phyloP scores from a whole-genome alignment of 2,329 filamentous ascomycete species.

The Penicillium sp. region DNA sequence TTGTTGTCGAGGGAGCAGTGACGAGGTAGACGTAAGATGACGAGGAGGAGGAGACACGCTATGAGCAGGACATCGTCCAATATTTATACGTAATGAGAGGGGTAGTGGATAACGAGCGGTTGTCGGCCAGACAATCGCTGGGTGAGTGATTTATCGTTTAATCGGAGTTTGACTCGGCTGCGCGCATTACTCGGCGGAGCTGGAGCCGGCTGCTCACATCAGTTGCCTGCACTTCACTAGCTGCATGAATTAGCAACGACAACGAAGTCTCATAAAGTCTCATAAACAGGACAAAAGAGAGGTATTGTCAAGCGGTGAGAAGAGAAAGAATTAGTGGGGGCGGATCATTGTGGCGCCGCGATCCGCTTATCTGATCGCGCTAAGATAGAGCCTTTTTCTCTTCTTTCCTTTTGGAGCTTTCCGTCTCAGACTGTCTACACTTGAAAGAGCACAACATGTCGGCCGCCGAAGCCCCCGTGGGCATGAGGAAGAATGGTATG shows the following conservation, averaged over 20 bases:
- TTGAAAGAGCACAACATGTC: slow-evolving; percentile 41
- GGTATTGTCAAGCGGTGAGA: background rate
- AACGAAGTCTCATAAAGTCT: no score
- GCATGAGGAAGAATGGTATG: slow-evolving; percentile 81
- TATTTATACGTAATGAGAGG: background rate
- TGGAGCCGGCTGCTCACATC: slow-evolving; percentile 4
- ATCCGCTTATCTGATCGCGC: slow-evolving; percentile 43
- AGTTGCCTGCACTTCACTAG: no score
- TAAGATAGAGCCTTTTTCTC: slow-evolving; percentile 33
- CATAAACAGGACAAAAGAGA: no score
- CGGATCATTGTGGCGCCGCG: slow-evolving; percentile 25
- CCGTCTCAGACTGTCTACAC: background rate
- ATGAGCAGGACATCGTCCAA: slow-evolving; percentile 24
- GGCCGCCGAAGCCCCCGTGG: slow-evolving; percentile 43
- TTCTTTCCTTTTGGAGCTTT: background rate
- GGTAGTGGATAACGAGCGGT: slow-evolving; percentile 1
- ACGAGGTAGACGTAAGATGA: no score
- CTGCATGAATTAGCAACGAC: no score
- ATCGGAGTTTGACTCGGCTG: slow-evolving; percentile 8
- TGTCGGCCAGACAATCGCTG: background rate
- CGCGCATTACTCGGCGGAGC: slow-evolving; percentile 6
- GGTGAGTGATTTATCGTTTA: background rate
- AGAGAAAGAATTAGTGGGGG: background rate
- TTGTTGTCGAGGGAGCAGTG: background rate
- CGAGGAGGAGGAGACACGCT: slow-evolving; percentile 16